Base-by-base conservation (phyloP, 352 stramenopile species). In the Globisporangium paroecandrum region DNA sequence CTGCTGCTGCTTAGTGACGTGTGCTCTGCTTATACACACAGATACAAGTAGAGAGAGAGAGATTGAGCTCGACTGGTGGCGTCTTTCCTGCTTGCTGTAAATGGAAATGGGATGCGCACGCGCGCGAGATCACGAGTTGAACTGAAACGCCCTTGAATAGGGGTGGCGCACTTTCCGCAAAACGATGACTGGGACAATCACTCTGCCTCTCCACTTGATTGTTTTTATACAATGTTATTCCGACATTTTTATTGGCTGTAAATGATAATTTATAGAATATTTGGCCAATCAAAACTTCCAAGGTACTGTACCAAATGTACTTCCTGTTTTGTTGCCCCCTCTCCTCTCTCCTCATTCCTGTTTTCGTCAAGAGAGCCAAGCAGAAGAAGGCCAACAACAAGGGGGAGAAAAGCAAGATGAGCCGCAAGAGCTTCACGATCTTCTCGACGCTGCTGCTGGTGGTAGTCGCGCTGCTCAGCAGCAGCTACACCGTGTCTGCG, bases 371-470 rank as follows among this genome's bases (percentile, higher is more conserved):
- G 29, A 60, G 27, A 64, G 41, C 43, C 64, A 69, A 43, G 57
- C 46, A 36, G 38, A 63, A 53, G 41, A 60, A 24, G 10, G 53
- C 20, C 1, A 62, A 9, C 58, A 65, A 18, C 59, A 65, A 59
- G 54, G 43, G 18, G 22, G 49, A 47, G 49, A 34, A 49, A 60
- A 27, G 27, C 7, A 62, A 65, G 27, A 64, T 64, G 64, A 57
- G 58, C 32, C 47, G 47, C 58, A 66, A 65, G 65, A 60, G 65
- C 38, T 59, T 62, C 34, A 62, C 59, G 65, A 22, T 70, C 34
- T 57, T 70, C 46, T 38, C 65, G 59, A 36, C 65, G 13, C 46
- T 70, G 18, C 47, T 70, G 46, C n/a, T 68, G 43, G 5, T 72
- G 4, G 1, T 65, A 8, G 49, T 55, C 32, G 62, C 67, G 46